These are phyloP conservation scores for Rhodosporidiobolus sp. DNA, from an alignment of 768 basidiomycete species.

Conservation along the genomic window DNA sequence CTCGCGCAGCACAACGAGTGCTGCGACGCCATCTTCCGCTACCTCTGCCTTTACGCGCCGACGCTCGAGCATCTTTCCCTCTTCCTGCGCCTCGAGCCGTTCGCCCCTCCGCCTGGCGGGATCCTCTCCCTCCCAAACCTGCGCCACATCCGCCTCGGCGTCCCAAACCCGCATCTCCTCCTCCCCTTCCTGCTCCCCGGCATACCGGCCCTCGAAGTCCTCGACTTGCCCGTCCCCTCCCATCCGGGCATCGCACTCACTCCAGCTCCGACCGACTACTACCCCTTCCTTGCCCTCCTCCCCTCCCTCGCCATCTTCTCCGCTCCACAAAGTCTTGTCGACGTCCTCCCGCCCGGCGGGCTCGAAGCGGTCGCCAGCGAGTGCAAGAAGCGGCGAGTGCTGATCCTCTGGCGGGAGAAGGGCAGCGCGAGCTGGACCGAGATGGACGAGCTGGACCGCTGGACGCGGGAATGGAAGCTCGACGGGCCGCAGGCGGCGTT, in stretches of 20 bases:
- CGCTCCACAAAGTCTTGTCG: background rate
- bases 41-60: background rate
- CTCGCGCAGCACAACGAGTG: background rate
- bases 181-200: background rate
- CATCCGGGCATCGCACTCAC: no score
- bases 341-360: background rate
- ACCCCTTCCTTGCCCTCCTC: background rate
- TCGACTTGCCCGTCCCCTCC: background rate
- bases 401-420: background rate
- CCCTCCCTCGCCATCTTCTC: background rate
- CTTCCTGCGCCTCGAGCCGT: background rate
- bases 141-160: background rate
- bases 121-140: background rate
- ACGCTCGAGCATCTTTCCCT: background rate
- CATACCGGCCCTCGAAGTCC: background rate
- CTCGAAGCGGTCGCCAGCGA: background rate
- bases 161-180: background rate
- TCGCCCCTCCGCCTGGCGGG: background rate
- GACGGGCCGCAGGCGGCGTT: background rate
- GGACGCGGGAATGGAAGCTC: background rate
- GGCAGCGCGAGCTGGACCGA: background rate
- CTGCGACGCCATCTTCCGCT: background rate
- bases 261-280: background rate
- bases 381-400: background rate
- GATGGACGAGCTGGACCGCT: background rate